Percentiles rank a stretch among this genome's conserved stretches.
Evolutionary conservation across 768 basidiomycete genomes (phyloP).

Genomic region (Pleurotus giganteus): DNA sequence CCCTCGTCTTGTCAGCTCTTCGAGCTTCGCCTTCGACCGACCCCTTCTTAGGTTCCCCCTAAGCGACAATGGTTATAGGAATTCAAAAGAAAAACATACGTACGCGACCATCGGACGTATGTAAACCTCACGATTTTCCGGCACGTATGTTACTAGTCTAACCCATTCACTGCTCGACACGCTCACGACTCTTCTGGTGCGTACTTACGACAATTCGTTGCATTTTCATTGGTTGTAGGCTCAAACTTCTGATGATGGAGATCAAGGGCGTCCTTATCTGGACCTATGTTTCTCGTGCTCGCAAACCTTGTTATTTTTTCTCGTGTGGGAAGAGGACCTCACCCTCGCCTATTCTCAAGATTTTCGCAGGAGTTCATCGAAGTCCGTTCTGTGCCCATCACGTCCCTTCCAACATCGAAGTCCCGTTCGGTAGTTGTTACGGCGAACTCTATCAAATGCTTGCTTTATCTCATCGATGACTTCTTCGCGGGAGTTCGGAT

Average conservation of each 20-base stretch:
- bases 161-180: background rate
- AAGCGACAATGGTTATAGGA: background rate
- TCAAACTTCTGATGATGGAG: background rate
- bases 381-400: background rate
- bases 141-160: background rate
- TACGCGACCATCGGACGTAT: background rate
- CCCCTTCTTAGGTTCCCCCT: no score
- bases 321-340: background rate
- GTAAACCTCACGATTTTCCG: no score
- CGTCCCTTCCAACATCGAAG: no score
- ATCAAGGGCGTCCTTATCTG: background rate
- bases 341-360: background rate
- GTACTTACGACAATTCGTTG: no score
- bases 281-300: background rate
- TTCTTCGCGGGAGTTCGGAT: background rate
- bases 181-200: background rate
- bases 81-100: background rate
- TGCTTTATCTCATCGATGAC: background rate
- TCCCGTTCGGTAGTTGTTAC: no score
- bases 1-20: no score
- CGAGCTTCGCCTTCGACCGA: background rate
- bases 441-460: background rate
- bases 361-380: background rate
- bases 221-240: background rate
- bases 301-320: conserved; percentile 1